Evolutionary conservation across 1,284 basidiomycete species (phyloP), one percentile per base, ranked within the genome.

Genomic region (Ganoderma resinaceum): DNA sequence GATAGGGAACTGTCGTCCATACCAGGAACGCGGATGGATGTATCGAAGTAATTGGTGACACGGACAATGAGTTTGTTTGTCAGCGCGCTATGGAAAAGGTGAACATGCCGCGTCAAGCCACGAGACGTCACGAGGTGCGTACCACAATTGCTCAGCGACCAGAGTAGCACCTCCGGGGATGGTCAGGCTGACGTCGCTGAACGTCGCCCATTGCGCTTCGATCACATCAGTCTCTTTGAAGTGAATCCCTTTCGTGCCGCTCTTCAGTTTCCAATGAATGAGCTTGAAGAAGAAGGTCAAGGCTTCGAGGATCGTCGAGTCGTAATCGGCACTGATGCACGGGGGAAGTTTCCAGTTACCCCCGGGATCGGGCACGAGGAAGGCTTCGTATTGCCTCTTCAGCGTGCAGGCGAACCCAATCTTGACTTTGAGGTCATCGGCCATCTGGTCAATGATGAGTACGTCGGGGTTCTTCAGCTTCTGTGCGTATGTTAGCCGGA

Each of bases 161-260:
- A 98, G 85, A 66, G 94, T 83, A 53, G 98, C 96, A 33, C 96
- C 98, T 14, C 95, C 95, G 29, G 91, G 86, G 29, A 97, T 93
- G 49, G 93, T 94, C 78, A 96, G 86, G 63, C 96, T 96, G 55
- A 98, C 96, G 77, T 95, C 95, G 75, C 95, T 96, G 79, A 99
- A 91, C 55, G 98, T 98, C 53, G 93, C 91, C 95, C 97, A 98
- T 76, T 99, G 97, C 29, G 93, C 93, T 79, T 99, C 98, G 38
- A 99, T 87, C 31, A 99, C 91, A 77, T 99, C 98, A 0, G 97
- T 98, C 83, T 99, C 97, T 76, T 98, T 97, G 83, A 98, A 98
- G 80, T 97, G 95, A 63, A 97, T 94, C 31, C 93, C 93, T 78
- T 95, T 96, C 67, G 89, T 87, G n/a, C 94, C 94, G 71, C 94